A percentile compares a stretch with the other conserved stretches of the same genome.
Evolutionary conservation across 164 flowering plant genomes (phyloP).

Genomic region (Nelumbo lutea): DNA sequence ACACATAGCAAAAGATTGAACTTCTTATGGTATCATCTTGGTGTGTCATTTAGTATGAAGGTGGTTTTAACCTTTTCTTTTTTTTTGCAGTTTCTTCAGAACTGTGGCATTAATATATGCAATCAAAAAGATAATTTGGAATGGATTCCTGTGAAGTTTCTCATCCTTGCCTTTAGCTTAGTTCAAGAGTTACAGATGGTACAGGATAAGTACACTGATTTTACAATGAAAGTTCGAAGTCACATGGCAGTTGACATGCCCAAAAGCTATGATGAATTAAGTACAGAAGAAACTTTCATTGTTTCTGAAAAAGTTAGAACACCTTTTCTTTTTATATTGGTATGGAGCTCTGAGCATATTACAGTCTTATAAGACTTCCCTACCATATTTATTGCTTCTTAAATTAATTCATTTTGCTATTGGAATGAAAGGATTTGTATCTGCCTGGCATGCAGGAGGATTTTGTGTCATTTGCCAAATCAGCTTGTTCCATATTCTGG

Average conservation of each 20-base stretch:
- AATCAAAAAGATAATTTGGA: slow-evolving; percentile 19
- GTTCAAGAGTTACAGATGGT: slow-evolving; percentile 58
- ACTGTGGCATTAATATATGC: slow-evolving; percentile 35
- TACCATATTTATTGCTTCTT: not conserved
- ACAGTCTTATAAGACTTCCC: not conserved
- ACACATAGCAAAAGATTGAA: no score
- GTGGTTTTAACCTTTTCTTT: slow-evolving; percentile 7
- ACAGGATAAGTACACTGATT: slow-evolving; percentile 28
- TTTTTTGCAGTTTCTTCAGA: slow-evolving; percentile 60
- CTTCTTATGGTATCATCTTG: no score
- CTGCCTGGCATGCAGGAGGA: slow-evolving; percentile 52
- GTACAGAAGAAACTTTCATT: slow-evolving; percentile 15
- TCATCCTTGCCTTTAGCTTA: slow-evolving; percentile 51
- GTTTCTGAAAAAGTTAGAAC: slow-evolving; percentile 33
- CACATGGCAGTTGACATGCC: slow-evolving; percentile 18
- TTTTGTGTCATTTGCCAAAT: slow-evolving; percentile 49
- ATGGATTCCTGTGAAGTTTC: slow-evolving; percentile 54
- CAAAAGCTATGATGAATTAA: slow-evolving; percentile 15
- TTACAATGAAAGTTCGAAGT: slow-evolving; percentile 13
- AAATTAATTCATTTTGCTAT: not conserved
- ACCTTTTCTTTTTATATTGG: slow-evolving; percentile 50
- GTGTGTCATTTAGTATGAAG: no score
- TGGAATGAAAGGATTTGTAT: not conserved
- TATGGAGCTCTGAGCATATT: slow-evolving; percentile 18
- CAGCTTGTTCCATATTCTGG: slow-evolving; percentile 66